Conservation (phyloP, 192 early-diverging fungal species). For the Spinellus fusiger region DNA sequence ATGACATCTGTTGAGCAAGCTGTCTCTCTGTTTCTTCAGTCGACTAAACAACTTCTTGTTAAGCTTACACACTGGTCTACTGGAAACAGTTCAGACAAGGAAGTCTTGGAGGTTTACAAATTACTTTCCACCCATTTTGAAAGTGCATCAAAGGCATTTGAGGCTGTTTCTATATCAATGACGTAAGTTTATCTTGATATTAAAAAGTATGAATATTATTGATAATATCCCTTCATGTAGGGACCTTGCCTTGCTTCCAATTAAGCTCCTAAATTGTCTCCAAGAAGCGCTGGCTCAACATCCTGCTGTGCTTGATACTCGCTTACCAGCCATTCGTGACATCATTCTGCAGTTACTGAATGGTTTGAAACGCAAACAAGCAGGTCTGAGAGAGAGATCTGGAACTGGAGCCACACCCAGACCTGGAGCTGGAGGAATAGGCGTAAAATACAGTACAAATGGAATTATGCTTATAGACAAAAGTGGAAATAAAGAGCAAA, state of each 20-base stretch:
- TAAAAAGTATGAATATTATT: neutral
- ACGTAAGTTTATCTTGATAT: constrained; percentile 14
- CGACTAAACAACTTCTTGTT: constrained; percentile 44
- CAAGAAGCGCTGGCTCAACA: constrained; percentile 39
- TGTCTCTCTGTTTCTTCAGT: constrained; percentile 40
- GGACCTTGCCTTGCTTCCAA: constrained; percentile 39
- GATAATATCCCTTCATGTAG: constrained; percentile 14
- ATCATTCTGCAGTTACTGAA: constrained; percentile 46
- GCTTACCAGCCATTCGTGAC: constrained; percentile 47
- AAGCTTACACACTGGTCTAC: constrained; percentile 42
- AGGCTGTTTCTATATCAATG: constrained; percentile 16
- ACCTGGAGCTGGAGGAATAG: too few species aligned
- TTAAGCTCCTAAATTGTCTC: constrained; percentile 36
- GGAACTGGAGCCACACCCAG: neutral
- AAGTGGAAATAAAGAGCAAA: neutral
- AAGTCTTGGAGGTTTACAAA: constrained; percentile 42
- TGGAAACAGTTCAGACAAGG: constrained; percentile 28
- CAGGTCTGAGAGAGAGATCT: constrained; percentile 30
- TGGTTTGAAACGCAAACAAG: constrained; percentile 48
- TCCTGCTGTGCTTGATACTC: constrained; percentile 36
- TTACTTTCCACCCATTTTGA: constrained; percentile 39
- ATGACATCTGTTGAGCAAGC: constrained; percentile 40
- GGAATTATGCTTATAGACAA: too few species aligned
- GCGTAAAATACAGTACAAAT: too few species aligned
- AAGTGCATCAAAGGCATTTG: constrained; percentile 34